These are phyloP conservation scores for Cladosporium phlei DNA, from an alignment of 2,329 filamentous ascomycete genomes.

Conservation along the genomic window DNA sequence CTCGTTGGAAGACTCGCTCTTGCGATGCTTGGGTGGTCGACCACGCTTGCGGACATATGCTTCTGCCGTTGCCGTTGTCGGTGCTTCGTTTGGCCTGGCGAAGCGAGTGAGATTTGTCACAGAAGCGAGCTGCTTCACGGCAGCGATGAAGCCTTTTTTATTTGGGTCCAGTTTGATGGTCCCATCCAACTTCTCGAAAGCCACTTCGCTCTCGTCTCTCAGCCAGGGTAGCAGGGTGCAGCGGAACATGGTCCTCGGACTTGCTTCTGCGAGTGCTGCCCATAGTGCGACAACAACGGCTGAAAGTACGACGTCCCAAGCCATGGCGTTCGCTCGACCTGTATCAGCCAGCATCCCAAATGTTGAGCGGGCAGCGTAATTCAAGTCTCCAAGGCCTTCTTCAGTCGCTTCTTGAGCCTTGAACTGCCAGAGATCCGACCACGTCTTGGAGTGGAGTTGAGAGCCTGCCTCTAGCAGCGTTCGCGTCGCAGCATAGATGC, in stretches of 20 bases:
- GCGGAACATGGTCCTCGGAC: background rate
- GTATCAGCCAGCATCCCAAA: background rate
- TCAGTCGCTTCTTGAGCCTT: background rate
- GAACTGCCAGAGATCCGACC: background rate
- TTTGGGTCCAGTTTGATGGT: background rate
- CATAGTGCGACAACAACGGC: slow-evolving; percentile 1
- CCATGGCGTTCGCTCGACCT: background rate
- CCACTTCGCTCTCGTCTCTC: background rate
- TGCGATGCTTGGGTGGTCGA: slow-evolving; percentile 4
- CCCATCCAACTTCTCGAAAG: background rate
- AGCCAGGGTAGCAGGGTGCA: slow-evolving; percentile 9
- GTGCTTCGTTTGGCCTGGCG: slow-evolving; percentile 4
- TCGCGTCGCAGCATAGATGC: background rate
- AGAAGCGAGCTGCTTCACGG: slow-evolving; percentile 8
- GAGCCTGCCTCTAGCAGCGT: background rate
- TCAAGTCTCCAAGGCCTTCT: background rate
- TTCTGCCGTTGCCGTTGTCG: slow-evolving; percentile 9
- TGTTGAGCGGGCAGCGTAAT: background rate
- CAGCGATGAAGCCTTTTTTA: background rate
- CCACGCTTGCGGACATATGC: slow-evolving; percentile 6
- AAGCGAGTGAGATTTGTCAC: slow-evolving; percentile 8
- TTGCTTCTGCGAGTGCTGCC: slow-evolving; percentile 1
- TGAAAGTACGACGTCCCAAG: slow-evolving; percentile 11
- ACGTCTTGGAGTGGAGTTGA: background rate
- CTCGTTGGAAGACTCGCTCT: slow-evolving; percentile 3